Base-by-base conservation (phyloP, 148 eudicot species). In the Amaranthus hypochondriacus region DNA sequence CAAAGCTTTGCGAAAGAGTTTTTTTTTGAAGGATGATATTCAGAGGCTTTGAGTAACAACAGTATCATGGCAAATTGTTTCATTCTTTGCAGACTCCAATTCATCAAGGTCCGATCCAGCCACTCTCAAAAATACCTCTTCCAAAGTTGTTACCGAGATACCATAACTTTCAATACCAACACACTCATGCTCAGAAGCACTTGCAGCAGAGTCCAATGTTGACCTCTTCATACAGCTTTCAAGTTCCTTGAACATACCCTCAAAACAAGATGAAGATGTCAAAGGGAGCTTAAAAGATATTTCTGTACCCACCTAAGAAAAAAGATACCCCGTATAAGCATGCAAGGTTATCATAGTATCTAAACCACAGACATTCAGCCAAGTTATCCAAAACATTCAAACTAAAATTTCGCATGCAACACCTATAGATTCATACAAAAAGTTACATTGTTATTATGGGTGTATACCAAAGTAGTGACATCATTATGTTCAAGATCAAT, bases 111-210 rank as follows among this genome's bases (percentile, higher is more conserved):
- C 90, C 56, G 90, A 85, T 70, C 96, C 97, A 73, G 99, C 96
- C 63, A 96, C 99, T 75, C 91, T 90, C 83, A 96, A 78, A 82
- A 96, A 96, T 72, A 96, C 97, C 78, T 96, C 99, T 82, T 96
- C 97, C 79, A 92, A 86, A 70, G 99, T 96, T 57, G 99, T 96
- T 69, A 96, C 95, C 70, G 99, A 92, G 61, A 96, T 92, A 44
- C 99, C 99, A 75, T 90, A 96, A 81, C 97, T 90, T 84, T 96
- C 92, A 79, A 96, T 89, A 79, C 96, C 97, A 78, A 77, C 60
- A 64, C 71, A 77, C 67, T 64, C 66, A 76, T 78, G 76, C 68
- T 85, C 86, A 69, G 14, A 28, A 49, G 73, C 81, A 69, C 63
- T 76, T 21, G 75, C 51, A 83, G 72, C 80, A 42, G 68, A 65